phyloP scores from a whole-genome alignment of 768 basidiomycete genomes.

The Mrakia blollopis region DNA sequence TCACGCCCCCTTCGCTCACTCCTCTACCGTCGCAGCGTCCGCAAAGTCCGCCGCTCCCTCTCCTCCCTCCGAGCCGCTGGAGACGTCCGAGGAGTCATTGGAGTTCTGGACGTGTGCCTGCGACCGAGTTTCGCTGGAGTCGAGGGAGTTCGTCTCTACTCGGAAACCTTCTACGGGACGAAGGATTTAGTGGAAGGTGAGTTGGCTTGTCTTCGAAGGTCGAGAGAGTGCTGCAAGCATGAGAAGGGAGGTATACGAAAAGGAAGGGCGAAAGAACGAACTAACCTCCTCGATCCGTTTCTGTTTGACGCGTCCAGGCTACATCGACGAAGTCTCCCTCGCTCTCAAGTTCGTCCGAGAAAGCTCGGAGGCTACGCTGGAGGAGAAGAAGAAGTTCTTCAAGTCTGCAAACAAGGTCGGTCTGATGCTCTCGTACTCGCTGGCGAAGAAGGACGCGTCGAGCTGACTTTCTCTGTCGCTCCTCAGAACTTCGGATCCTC shows the following conservation, averaged over 20 bases:
- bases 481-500: constrained; percentile 70
- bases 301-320: constrained; percentile 52
- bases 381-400: constrained; percentile 91
- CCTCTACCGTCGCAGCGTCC: neutral
- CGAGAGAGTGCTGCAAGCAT: too few species aligned
- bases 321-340: constrained; percentile 69
- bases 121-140: constrained; percentile 89
- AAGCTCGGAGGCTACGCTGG: constrained; percentile 64
- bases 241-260: neutral
- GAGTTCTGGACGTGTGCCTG: constrained; percentile 84
- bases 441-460: neutral
- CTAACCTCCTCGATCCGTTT: neutral
- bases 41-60: constrained; percentile 66
- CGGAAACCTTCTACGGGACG: constrained; percentile 90
- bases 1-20: neutral
- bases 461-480: neutral
- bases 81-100: constrained; percentile 79
- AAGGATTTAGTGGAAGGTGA: constrained; percentile 82
- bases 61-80: constrained; percentile 63
- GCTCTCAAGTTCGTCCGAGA: constrained; percentile 72
- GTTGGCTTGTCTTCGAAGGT: constrained; percentile 34
- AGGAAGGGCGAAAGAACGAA: too few species aligned
- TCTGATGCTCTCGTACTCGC: neutral
- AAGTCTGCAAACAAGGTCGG: constrained; percentile 64
- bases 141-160: constrained; percentile 81